A percentile compares a stretch with the other conserved stretches of the same genome.
These are phyloP conservation scores for Amanita pallidorosea DNA, from an alignment of 768 basidiomycete species.

Conservation along the genomic window DNA sequence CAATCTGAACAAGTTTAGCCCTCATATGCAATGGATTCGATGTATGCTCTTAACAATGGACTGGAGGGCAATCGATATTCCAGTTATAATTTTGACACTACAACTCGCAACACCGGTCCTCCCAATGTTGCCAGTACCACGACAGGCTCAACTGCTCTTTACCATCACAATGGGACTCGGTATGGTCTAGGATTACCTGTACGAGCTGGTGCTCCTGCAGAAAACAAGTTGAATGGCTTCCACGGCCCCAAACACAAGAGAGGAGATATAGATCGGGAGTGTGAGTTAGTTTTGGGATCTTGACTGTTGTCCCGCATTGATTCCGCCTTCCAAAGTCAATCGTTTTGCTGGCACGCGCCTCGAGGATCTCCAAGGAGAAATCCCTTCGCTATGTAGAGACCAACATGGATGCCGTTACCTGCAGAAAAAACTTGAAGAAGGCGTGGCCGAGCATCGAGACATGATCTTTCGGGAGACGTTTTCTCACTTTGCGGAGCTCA, in stretches of 20 bases:
- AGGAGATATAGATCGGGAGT: constrained; percentile 86
- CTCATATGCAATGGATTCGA: constrained; percentile 50
- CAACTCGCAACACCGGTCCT: constrained; percentile 23
- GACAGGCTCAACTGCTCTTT: constrained; percentile 64
- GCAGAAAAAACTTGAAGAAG: constrained; percentile 98
- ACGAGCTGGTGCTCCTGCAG: constrained; percentile 36
- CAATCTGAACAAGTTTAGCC: constrained; percentile 13
- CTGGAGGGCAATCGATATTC: constrained; percentile 45
- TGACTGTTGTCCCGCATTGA: constrained; percentile 2
- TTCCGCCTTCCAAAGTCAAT: constrained; percentile 51
- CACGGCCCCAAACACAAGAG: constrained; percentile 94
- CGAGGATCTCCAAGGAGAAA: constrained; percentile 94
- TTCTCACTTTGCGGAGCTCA: constrained; percentile 93
- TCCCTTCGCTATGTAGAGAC: constrained; percentile 91
- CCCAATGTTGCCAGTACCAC: constrained; percentile 21
- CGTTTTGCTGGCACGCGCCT: constrained; percentile 93
- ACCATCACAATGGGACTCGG: constrained; percentile 68
- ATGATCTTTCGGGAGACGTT: constrained; percentile 99
- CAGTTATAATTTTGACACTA: constrained; percentile 45
- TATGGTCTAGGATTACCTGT: constrained; percentile 59
- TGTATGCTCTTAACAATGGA: constrained; percentile 37
- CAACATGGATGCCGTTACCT: constrained; percentile 98
- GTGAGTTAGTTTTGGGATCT: constrained; percentile 20
- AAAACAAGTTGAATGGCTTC: constrained; percentile 80
- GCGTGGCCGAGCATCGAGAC: constrained; percentile 89